A percentile compares a stretch with the other conserved stretches of the same genome.
phyloP scores from a whole-genome alignment of 441 rosid species.

The Croton setiger region DNA sequence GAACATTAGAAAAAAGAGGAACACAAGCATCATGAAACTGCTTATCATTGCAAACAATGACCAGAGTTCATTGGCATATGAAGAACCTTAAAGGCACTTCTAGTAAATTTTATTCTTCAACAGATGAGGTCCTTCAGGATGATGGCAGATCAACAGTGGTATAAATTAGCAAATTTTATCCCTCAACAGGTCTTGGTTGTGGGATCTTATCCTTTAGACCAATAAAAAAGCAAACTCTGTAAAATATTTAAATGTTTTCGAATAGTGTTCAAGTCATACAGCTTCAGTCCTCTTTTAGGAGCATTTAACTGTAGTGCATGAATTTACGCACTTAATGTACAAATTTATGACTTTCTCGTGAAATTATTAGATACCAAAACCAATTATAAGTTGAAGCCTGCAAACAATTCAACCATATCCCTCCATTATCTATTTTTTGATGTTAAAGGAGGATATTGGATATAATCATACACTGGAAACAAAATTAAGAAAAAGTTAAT shows the following conservation, averaged over 20 bases:
- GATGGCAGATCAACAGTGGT: neutral
- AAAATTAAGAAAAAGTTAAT: neutral
- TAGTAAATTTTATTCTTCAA: neutral
- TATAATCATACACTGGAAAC: neutral
- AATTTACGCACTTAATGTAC: neutral
- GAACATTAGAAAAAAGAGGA: neutral
- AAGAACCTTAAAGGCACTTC: neutral
- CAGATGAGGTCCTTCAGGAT: neutral
- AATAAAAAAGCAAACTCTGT: neutral
- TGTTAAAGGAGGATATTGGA: neutral
- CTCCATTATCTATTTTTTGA: neutral
- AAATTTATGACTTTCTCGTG: neutral
- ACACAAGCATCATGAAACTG: neutral
- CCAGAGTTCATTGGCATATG: neutral
- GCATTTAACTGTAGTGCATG: neutral
- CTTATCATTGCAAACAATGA: neutral
- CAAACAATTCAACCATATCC: neutral
- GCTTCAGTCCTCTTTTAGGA: neutral
- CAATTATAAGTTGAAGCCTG: neutral
- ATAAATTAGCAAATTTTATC: neutral
- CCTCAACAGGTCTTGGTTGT: neutral
- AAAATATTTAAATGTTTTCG: neutral
- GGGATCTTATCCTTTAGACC: neutral
- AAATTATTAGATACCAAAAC: neutral
- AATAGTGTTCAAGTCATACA: neutral